A percentile compares a stretch with the other conserved stretches of the same genome.
Conservation (phyloP, 2,329 filamentous ascomycete species). For the Phyllosticta citribraziliensis region DNA sequence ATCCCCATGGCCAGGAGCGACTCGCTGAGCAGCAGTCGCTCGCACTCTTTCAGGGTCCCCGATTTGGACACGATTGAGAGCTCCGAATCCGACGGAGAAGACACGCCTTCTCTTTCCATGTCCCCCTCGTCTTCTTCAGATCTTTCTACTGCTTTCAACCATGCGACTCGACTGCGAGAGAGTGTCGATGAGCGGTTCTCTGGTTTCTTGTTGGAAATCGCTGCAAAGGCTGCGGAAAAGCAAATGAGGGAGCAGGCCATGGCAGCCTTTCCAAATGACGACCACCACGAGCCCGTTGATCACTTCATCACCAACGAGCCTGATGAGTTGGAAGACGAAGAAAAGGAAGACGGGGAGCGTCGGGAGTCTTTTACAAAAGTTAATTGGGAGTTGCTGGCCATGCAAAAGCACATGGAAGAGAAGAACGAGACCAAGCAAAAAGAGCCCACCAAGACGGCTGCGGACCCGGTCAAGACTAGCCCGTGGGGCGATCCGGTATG, state of each 20-base stretch:
- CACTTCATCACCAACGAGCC: conserved; percentile 62
- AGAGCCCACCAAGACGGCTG: conserved; percentile 24
- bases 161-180: conserved; percentile 47
- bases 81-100: conserved; percentile 45
- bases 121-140: conserved; percentile 38
- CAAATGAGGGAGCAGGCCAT: conserved; percentile 69
- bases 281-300: conserved; percentile 59
- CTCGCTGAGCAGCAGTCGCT: conserved; percentile 24
- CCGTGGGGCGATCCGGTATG: conserved; percentile 31
- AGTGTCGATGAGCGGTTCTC: conserved; percentile 68
- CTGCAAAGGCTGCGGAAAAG: conserved; percentile 68
- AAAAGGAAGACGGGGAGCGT: conserved; percentile 36
- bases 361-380: conserved; percentile 55
- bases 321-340: conserved; percentile 25
- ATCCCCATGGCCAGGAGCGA: conserved; percentile 25
- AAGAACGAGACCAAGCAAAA: conserved; percentile 17
- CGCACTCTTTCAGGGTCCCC: conserved; percentile 52
- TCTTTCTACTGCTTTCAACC: conserved; percentile 39
- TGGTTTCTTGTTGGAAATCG: conserved; percentile 67
- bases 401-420: conserved; percentile 67
- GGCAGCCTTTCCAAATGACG: conserved; percentile 63
- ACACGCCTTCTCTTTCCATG: conserved; percentile 35
- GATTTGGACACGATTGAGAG: conserved; percentile 53
- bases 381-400: conserved; percentile 67
- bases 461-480: conserved; percentile 12